Conservation (phyloP, 1,139 yeast species). For the Nadsonia starkeyi-henricii region DNA sequence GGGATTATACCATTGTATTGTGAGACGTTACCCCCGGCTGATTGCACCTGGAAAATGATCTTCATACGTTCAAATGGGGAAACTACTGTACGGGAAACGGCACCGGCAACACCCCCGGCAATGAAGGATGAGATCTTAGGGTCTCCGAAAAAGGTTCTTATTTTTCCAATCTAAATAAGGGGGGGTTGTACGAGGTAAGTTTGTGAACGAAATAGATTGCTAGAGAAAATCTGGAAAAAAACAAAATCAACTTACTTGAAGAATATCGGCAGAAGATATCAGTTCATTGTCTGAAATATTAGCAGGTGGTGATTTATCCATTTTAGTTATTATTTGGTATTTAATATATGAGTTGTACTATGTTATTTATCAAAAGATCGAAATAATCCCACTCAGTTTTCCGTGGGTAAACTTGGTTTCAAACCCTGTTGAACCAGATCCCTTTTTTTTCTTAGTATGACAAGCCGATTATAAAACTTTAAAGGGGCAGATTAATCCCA, state of each 20-base stretch:
- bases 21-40: slow-evolving; percentile 40
- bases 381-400: too few relatives aligned
- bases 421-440: too few relatives aligned
- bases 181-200: neutral
- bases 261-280: neutral
- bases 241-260: neutral
- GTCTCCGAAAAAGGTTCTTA: slow-evolving; percentile 13
- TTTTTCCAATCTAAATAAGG: slow-evolving; percentile 9
- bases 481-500: too few relatives aligned
- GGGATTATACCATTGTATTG: slow-evolving; percentile 63
- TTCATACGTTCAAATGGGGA: slow-evolving; percentile 94
- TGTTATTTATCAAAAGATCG: too few relatives aligned
- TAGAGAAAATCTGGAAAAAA: too few relatives aligned
- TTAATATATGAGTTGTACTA: too few relatives aligned
- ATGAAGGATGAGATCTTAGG: slow-evolving; percentile 43
- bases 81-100: slow-evolving; percentile 81
- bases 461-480: too few relatives aligned
- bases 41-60: slow-evolving; percentile 80
- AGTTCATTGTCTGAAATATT: neutral
- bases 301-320: neutral
- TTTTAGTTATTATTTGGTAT: too few relatives aligned
- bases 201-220: neutral
- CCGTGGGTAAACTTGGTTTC: too few relatives aligned
- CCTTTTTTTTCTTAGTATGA: too few relatives aligned
- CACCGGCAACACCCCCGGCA: slow-evolving; percentile 81